These are phyloP conservation scores for Suillus spraguei DNA, from an alignment of 768 basidiomycete genomes.

Conservation along the genomic window DNA sequence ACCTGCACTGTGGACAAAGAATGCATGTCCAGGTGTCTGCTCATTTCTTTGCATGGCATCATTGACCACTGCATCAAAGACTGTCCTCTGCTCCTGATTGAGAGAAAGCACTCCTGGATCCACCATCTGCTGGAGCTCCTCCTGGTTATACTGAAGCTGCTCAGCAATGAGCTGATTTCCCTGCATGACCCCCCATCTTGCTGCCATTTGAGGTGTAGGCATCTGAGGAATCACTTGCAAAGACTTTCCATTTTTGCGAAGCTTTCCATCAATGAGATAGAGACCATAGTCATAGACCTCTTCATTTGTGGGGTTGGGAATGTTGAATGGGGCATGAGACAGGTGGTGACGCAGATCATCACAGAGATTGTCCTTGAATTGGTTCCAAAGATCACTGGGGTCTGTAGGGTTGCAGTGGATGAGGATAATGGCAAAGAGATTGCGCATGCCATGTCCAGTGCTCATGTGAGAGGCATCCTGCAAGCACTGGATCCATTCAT, in stretches of 20 bases:
- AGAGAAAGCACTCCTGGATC: slow-evolving; percentile 12
- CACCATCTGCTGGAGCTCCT: slow-evolving; percentile 10
- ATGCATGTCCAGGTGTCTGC: slow-evolving; percentile 17
- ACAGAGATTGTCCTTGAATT: slow-evolving; percentile 38
- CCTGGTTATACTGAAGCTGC: background rate
- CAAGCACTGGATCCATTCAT: slow-evolving; percentile 47
- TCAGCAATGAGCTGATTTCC: slow-evolving; percentile 24
- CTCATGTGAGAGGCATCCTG: slow-evolving; percentile 41
- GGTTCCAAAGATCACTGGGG: slow-evolving; percentile 39
- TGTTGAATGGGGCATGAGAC: background rate
- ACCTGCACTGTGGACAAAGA: slow-evolving; percentile 45
- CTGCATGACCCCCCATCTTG: slow-evolving; percentile 20
- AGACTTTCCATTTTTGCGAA: slow-evolving; percentile 14
- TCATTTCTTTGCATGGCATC: slow-evolving; percentile 21
- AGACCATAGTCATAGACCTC: slow-evolving; percentile 45
- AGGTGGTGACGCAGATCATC: slow-evolving; percentile 40
- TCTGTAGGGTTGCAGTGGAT: slow-evolving; percentile 33
- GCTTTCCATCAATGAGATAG: slow-evolving; percentile 35
- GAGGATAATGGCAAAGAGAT: slow-evolving; percentile 46
- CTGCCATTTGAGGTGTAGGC: slow-evolving; percentile 16
- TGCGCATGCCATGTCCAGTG: slow-evolving; percentile 36
- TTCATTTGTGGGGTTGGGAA: slow-evolving; percentile 29
- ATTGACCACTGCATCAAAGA: slow-evolving; percentile 30
- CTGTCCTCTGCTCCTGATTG: slow-evolving; percentile 27
- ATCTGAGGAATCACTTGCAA: slow-evolving; percentile 20